Conservation (phyloP, 805 yeast species). For the Ogataea nakhonphanomensis region DNA sequence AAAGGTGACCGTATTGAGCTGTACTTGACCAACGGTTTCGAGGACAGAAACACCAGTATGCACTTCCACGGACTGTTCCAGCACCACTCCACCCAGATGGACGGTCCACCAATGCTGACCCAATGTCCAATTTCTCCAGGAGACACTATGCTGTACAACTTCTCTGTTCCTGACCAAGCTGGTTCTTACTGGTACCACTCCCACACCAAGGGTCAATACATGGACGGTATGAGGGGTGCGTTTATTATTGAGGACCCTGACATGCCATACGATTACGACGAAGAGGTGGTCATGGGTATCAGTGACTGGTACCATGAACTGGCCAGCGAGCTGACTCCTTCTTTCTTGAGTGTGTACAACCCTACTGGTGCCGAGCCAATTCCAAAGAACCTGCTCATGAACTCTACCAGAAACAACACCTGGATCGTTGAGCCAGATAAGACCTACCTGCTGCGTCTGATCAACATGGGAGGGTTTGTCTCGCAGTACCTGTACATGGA, state of each 20-base stretch:
- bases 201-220: constrained; percentile 84
- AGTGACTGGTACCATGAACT: constrained; percentile 86
- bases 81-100: constrained; percentile 72
- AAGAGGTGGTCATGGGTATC: constrained; percentile 65
- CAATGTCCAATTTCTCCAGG: constrained; percentile 94
- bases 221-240: constrained; percentile 87
- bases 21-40: constrained; percentile 72
- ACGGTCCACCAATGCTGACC: constrained; percentile 83
- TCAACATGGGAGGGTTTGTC: constrained; percentile 87
- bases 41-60: constrained; percentile 64
- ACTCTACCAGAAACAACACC: constrained; percentile 76
- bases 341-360: constrained; percentile 69
- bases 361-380: constrained; percentile 99
- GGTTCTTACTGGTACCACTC: constrained; percentile 99
- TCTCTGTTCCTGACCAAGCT: constrained; percentile 75
- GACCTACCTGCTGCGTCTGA: constrained; percentile 76
- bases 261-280: constrained; percentile 74
- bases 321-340: constrained; percentile 46
- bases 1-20: constrained; percentile 77
- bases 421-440: constrained; percentile 79
- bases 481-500: constrained; percentile 88
- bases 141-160: constrained; percentile 70
- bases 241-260: constrained; percentile 65
- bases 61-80: constrained; percentile 96
- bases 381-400: constrained; percentile 76